These are phyloP conservation scores for Gossypium rotundifolium DNA, from an alignment of 345 rosid genomes.

Conservation along the genomic window DNA sequence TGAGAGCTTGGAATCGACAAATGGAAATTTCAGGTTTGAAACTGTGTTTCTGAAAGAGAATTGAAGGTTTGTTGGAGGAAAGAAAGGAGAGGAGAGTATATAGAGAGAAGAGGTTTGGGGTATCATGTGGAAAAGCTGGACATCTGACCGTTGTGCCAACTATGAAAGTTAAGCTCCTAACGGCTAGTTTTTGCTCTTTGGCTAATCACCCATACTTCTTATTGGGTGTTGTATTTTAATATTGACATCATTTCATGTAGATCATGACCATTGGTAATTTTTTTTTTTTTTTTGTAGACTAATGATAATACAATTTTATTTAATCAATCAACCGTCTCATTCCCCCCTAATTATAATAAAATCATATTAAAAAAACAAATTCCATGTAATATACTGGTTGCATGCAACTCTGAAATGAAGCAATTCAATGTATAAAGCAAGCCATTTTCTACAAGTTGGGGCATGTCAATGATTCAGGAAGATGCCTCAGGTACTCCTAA, in stretches of 20 bases:
- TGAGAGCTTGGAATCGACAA: neutral
- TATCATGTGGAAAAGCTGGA: neutral
- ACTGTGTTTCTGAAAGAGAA: neutral
- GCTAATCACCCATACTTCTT: neutral
- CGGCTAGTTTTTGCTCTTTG: slow-evolving; percentile 1
- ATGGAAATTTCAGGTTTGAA: neutral
- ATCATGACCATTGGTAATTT: no score
- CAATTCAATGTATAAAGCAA: no score
- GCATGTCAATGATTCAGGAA: neutral
- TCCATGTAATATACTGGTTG: no score
- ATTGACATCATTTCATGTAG: no score
- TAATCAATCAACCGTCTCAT: no score
- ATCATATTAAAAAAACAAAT: no score
- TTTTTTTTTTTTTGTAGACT: no score
- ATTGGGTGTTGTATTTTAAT: neutral
- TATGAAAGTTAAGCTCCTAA: neutral
- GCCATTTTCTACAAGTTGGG: neutral
- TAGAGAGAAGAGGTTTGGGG: neutral
- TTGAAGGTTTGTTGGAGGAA: neutral
- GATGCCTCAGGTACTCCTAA: neutral
- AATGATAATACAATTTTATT: no score
- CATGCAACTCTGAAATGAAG: neutral
- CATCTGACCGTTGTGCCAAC: slow-evolving; percentile 11
- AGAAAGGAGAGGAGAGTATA: neutral
- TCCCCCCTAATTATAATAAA: no score